Evolutionary conservation across 192 early-diverging fungal genomes (phyloP).

Genomic region (Jimgerdemannia flammicorona): DNA sequence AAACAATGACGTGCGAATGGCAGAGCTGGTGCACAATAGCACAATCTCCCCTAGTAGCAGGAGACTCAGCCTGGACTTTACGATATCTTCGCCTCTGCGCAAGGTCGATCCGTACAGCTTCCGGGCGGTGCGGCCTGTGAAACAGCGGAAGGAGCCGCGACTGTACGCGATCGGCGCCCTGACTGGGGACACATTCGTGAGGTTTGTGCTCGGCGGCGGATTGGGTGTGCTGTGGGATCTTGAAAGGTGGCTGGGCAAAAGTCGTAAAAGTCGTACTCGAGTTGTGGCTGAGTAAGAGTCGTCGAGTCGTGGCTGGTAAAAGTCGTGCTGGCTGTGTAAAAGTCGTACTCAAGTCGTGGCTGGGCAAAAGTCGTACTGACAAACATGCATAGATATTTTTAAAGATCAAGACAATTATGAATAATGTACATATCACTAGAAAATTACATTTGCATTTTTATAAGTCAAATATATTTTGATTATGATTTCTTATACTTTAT

Average conservation of each 20-base stretch:
- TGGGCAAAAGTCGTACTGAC: too few relatives aligned
- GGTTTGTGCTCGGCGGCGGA: not conserved
- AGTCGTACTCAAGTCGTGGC: too few relatives aligned
- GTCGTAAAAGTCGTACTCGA: too few relatives aligned
- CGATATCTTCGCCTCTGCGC: not conserved
- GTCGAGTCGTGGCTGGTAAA: not conserved
- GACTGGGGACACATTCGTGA: not conserved
- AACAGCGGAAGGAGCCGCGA: not conserved
- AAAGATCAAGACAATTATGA: too few relatives aligned
- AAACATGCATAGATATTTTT: too few relatives aligned
- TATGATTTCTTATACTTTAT: too few relatives aligned
- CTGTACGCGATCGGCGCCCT: not conserved
- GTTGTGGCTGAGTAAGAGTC: not conserved
- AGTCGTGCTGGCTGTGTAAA: not conserved
- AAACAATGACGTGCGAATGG: not conserved
- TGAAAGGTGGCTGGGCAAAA: not conserved
- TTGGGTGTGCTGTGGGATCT: not conserved
- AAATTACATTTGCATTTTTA: too few relatives aligned
- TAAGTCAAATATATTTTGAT: too few relatives aligned
- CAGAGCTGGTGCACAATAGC: not conserved
- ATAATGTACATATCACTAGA: too few relatives aligned
- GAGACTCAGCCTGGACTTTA: not conserved
- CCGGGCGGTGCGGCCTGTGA: not conserved
- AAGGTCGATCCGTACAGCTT: not conserved
- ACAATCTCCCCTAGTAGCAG: not conserved